A percentile compares a stretch with the other conserved stretches of the same genome.
Conservation (phyloP, 306 rosid genomes). For the Malus orientalis region DNA sequence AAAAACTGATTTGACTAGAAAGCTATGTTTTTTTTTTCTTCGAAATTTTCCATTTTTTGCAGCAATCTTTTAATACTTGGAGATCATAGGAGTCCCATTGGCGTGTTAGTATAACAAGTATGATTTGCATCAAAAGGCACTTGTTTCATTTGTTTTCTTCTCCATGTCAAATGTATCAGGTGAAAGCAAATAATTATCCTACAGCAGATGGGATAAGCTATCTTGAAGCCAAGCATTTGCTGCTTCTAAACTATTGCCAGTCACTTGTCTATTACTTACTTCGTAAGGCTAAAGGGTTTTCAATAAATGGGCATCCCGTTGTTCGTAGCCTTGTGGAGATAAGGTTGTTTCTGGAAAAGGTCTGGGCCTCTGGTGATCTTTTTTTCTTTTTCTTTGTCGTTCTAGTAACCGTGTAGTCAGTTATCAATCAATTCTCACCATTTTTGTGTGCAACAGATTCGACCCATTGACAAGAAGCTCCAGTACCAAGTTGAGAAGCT, state of each 20-base stretch:
- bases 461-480: constrained; percentile 81
- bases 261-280: constrained; percentile 81
- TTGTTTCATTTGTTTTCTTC: background rate
- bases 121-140: background rate
- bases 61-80: background rate
- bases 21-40: background rate
- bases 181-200: constrained; percentile 51
- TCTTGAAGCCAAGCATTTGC: constrained; percentile 76
- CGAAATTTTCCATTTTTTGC: background rate
- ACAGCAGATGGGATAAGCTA: constrained; percentile 75
- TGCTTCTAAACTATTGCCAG: constrained; percentile 76
- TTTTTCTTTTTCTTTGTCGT: background rate
- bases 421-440: constrained; percentile 2
- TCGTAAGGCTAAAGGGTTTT: constrained; percentile 64
- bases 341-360: constrained; percentile 84
- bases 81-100: background rate
- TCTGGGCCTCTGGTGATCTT: constrained; percentile 33
- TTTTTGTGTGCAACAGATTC: constrained; percentile 43
- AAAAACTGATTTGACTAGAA: background rate
- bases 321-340: constrained; percentile 70
- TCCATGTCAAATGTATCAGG: constrained; percentile 31
- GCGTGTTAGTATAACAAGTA: background rate
- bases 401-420: background rate
- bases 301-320: constrained; percentile 69
- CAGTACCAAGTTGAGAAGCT: constrained; percentile 89